A percentile compares a stretch with the other conserved stretches of the same genome.
Evolutionary conservation across 768 basidiomycete genomes (phyloP).

Genomic region (Russula lepida): DNA sequence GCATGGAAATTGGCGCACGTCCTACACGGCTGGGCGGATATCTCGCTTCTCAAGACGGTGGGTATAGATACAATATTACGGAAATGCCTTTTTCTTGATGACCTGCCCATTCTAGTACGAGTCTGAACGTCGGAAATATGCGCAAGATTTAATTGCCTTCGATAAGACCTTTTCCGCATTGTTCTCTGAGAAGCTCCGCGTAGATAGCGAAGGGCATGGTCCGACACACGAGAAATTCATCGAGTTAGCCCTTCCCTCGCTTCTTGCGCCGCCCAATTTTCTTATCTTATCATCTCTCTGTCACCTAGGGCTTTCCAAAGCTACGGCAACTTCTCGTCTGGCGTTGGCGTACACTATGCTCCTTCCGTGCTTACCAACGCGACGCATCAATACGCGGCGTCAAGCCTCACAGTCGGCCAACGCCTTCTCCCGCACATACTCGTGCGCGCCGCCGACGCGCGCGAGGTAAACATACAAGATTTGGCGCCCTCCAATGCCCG

Average conservation of each 20-base stretch:
- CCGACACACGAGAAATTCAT: constrained; percentile 45
- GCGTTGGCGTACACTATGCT: constrained; percentile 42
- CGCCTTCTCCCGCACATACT: constrained; percentile 42
- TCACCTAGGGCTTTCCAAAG: constrained; percentile 35
- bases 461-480: constrained; percentile 43
- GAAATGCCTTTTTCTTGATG: neutral
- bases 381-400: constrained; percentile 31
- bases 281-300: neutral
- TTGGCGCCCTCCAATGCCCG: constrained; percentile 39
- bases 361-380: constrained; percentile 33
- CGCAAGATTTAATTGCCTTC: constrained; percentile 46
- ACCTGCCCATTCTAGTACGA: constrained; percentile 34
- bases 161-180: constrained; percentile 44
- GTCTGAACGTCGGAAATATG: constrained; percentile 44
- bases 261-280: neutral
- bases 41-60: constrained; percentile 40
- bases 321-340: constrained; percentile 40
- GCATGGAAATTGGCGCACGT: constrained; percentile 49
- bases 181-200: constrained; percentile 46
- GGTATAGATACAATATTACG: constrained; percentile 13
- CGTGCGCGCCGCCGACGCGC: constrained; percentile 39
- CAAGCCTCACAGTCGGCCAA: constrained; percentile 39
- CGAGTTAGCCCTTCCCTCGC: constrained; percentile 25
- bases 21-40: constrained; percentile 39
- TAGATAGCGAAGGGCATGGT: constrained; percentile 31